Conservation (phyloP, 2,329 filamentous ascomycete genomes). For the Drechmeria coniospora region DNA sequence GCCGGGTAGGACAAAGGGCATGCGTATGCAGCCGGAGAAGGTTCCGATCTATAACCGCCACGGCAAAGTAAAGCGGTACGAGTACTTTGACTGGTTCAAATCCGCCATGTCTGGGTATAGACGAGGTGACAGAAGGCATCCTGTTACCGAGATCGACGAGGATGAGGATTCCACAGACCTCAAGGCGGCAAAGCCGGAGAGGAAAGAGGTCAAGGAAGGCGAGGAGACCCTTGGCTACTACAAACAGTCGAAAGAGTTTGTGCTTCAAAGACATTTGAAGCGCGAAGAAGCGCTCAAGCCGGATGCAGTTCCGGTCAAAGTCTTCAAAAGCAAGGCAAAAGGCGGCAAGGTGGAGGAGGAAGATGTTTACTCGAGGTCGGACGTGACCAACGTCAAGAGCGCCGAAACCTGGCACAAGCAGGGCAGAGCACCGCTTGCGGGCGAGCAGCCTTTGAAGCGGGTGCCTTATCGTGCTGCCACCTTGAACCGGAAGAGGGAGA, state of each 20-base stretch:
- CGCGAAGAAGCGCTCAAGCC: slow-evolving; percentile 77
- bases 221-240: slow-evolving; percentile 78
- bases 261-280: slow-evolving; percentile 71
- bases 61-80: slow-evolving; percentile 62
- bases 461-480: slow-evolving; percentile 89
- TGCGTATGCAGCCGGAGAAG: slow-evolving; percentile 64
- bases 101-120: slow-evolving; percentile 60
- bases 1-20: slow-evolving; percentile 81
- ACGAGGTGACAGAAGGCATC: slow-evolving; percentile 29
- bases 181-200: slow-evolving; percentile 54
- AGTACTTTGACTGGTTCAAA: slow-evolving; percentile 81
- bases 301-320: slow-evolving; percentile 51
- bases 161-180: slow-evolving; percentile 67
- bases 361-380: slow-evolving; percentile 63
- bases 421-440: slow-evolving; percentile 58
- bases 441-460: slow-evolving; percentile 63
- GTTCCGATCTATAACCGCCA: slow-evolving; percentile 62
- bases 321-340: slow-evolving; percentile 62
- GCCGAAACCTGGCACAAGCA: slow-evolving; percentile 98
- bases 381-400: slow-evolving; percentile 75
- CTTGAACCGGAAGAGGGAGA: slow-evolving; percentile 69
- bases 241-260: slow-evolving; percentile 72
- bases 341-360: slow-evolving; percentile 59
- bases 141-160: slow-evolving; percentile 58
- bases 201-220: slow-evolving; percentile 57